Conservation (phyloP, 805 yeast species). For the Saccharomycopsis fermentans region DNA sequence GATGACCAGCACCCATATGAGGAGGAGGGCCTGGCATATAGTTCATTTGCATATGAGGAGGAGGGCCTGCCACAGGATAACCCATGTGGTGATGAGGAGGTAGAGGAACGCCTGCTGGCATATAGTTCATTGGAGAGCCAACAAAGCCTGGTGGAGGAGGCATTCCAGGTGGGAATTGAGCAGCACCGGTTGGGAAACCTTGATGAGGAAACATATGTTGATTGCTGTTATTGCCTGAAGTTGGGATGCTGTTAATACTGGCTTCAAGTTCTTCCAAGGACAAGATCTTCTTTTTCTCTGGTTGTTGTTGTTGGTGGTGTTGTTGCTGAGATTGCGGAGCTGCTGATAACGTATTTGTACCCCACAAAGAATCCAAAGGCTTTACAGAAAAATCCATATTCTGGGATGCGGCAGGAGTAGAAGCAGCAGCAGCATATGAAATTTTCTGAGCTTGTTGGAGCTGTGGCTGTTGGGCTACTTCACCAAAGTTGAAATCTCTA, state of each 20-base stretch:
- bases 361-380: constrained; percentile 71
- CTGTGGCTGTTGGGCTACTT: constrained; percentile 23
- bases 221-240: constrained; percentile 18
- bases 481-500: constrained; percentile 57
- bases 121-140: background rate
- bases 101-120: background rate
- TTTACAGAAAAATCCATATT: constrained; percentile 35
- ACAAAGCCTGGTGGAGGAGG: constrained; percentile 19
- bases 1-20: constrained; percentile 22
- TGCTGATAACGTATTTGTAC: constrained; percentile 24
- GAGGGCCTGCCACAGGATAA: background rate
- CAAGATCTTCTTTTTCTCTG: constrained; percentile 35
- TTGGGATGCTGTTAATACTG: constrained; percentile 30
- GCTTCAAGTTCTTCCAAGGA: constrained; percentile 84
- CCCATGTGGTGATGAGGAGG: constrained; percentile 3
- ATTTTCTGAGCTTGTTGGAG: constrained; percentile 22
- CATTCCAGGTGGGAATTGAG: constrained; percentile 11
- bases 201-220: constrained; percentile 23
- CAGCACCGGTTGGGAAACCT: constrained; percentile 22
- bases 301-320: constrained; percentile 14
- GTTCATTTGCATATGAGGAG: constrained; percentile 1
- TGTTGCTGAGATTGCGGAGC: too few relatives aligned
- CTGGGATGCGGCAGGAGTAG: constrained; percentile 25
- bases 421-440: constrained; percentile 37
- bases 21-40: constrained; percentile 13